phyloP scores from a whole-genome alignment of 768 basidiomycete genomes.

The Tricholoma flavovirens region DNA sequence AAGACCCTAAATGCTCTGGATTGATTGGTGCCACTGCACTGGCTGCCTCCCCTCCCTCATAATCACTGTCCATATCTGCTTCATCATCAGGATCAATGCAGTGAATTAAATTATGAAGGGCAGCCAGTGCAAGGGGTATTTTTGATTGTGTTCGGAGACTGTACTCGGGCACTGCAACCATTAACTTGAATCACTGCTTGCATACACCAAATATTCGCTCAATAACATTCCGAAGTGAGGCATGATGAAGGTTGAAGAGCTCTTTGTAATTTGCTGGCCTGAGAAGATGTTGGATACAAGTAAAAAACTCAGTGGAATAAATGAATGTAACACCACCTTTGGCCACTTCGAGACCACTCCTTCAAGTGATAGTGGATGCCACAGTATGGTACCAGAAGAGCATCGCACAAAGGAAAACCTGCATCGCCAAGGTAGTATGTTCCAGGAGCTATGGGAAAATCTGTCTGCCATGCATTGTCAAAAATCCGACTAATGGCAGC shows the following conservation, averaged over 20 bases:
- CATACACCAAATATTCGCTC: slow-evolving; percentile 26
- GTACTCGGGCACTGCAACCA: slow-evolving; percentile 11
- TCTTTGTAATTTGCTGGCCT: slow-evolving; percentile 33
- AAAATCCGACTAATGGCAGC: slow-evolving; percentile 30
- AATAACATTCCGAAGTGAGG: slow-evolving; percentile 31
- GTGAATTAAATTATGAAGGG: slow-evolving; percentile 24
- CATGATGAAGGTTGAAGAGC: slow-evolving; percentile 38
- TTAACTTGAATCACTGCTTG: slow-evolving; percentile 17
- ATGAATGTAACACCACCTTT: slow-evolving; percentile 2
- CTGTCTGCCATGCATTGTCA: slow-evolving; percentile 18
- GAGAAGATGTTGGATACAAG: slow-evolving; percentile 6
- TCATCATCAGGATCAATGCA: slow-evolving; percentile 16
- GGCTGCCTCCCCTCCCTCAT: background rate
- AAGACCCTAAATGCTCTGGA: slow-evolving; percentile 4
- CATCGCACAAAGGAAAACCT: slow-evolving; percentile 29
- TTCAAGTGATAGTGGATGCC: slow-evolving; percentile 31
- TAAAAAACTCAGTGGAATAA: background rate
- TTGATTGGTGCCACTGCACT: background rate
- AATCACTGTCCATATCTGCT: slow-evolving; percentile 3
- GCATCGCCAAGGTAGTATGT: slow-evolving; percentile 33
- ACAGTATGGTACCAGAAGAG: slow-evolving; percentile 31
- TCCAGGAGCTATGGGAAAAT: slow-evolving; percentile 26
- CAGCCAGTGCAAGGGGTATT: slow-evolving; percentile 17
- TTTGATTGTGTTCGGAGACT: slow-evolving; percentile 15
- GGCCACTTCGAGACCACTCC: slow-evolving; percentile 7